Conservation (phyloP, 2,329 filamentous ascomycete genomes). For the Penicillium sp. region DNA sequence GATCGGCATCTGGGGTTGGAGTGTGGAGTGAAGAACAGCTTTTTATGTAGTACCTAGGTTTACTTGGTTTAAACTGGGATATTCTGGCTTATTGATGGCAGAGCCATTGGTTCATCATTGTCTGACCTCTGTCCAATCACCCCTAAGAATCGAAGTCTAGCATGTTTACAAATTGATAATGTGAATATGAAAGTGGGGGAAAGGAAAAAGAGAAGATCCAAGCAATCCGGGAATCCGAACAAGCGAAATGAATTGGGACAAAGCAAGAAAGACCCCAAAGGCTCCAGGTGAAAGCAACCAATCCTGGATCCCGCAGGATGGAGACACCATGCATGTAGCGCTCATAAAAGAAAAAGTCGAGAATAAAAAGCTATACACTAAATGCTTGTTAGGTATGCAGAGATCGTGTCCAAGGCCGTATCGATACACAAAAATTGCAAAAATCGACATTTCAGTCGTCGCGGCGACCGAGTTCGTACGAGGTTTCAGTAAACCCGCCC, state of each 20-base stretch:
- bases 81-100: background rate
- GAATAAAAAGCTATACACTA: slow-evolving; percentile 17
- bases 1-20: background rate
- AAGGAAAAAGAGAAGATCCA: slow-evolving; percentile 12
- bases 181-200: slow-evolving; percentile 10
- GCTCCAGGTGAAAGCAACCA: slow-evolving; percentile 20
- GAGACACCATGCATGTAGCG: slow-evolving; percentile 9
- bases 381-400: slow-evolving; percentile 18
- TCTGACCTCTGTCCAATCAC: slow-evolving; percentile 4
- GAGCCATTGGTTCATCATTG: background rate
- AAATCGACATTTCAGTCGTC: slow-evolving; percentile 25
- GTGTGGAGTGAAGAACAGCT: too few species aligned
- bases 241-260: background rate
- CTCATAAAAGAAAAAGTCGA: slow-evolving; percentile 1
- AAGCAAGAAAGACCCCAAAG: slow-evolving; percentile 10
- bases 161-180: slow-evolving; percentile 22
- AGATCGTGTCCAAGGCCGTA: slow-evolving; percentile 26
- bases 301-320: slow-evolving; percentile 21
- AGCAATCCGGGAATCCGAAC: background rate
- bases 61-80: background rate
- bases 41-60: background rate
- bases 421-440: slow-evolving; percentile 19
- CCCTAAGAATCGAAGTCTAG: slow-evolving; percentile 27
- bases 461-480: slow-evolving; percentile 37
- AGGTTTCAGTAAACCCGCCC: slow-evolving; percentile 30